Percentiles rank a stretch among this genome's conserved stretches.
phyloP scores from a whole-genome alignment of 495 filamentous ascomycete species.

The Parathielavia appendiculata region DNA sequence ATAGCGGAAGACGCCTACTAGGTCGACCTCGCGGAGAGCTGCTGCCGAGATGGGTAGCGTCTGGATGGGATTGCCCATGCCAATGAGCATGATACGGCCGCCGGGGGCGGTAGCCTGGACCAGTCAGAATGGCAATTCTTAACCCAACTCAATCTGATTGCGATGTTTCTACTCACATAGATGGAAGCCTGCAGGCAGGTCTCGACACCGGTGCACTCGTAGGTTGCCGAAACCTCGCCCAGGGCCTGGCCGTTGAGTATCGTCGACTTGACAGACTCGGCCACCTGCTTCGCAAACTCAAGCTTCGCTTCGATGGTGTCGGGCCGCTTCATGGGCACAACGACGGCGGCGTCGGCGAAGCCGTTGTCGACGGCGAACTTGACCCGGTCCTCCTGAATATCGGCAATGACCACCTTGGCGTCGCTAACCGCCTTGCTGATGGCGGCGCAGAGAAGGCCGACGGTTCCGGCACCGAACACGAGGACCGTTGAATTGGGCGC shows the following conservation, averaged over 20 bases:
- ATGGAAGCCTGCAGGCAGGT: constrained; percentile 83
- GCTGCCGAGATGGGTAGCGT: constrained; percentile 82
- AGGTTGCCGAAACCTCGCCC: constrained; percentile 70
- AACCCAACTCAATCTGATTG: neutral
- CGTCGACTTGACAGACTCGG: constrained; percentile 46
- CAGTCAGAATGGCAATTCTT: neutral
- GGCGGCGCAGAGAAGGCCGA: constrained; percentile 71
- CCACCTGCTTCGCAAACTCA: constrained; percentile 55
- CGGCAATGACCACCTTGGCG: constrained; percentile 60
- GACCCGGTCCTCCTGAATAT: constrained; percentile 69
- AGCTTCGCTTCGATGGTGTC: constrained; percentile 55
- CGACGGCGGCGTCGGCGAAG: constrained; percentile 58
- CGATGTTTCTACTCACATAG: constrained; percentile 50
- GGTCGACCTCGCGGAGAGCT: constrained; percentile 83
- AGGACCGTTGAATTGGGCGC: constrained; percentile 52
- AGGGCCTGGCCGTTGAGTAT: constrained; percentile 30
- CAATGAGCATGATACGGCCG: constrained; percentile 77
- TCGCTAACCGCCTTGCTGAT: constrained; percentile 45
- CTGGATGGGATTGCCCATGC: constrained; percentile 90
- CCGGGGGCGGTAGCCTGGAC: constrained; percentile 62
- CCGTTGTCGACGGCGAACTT: constrained; percentile 65
- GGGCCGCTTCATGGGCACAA: constrained; percentile 56
- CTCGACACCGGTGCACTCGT: constrained; percentile 90
- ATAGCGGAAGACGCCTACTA: constrained; percentile 88
- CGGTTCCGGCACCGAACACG: constrained; percentile 75